These are phyloP conservation scores for Jatropha podagrica DNA, from an alignment of 441 rosid species.

Conservation along the genomic window DNA sequence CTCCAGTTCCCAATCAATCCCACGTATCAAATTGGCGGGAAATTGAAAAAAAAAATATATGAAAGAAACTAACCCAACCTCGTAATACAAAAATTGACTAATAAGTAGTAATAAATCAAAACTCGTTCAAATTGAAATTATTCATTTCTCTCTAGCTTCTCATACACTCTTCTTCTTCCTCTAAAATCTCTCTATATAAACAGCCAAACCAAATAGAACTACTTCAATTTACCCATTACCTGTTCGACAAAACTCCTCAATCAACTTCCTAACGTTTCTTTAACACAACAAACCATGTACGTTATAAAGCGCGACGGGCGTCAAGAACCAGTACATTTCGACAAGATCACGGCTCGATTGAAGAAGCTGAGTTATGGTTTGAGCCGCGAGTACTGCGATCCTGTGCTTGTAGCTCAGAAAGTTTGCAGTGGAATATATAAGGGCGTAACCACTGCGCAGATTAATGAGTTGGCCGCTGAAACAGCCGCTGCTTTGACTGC, in stretches of 20 bases:
- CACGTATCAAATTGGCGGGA: slow-evolving; percentile 3
- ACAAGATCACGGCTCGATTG: slow-evolving; percentile 72
- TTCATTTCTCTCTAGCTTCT: slow-evolving; percentile 6
- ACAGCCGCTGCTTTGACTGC: slow-evolving; percentile 84
- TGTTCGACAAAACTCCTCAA: slow-evolving; percentile 42
- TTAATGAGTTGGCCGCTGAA: slow-evolving; percentile 82
- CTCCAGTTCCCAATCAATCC: not conserved
- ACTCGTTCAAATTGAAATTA: slow-evolving; percentile 6
- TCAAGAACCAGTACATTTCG: slow-evolving; percentile 73
- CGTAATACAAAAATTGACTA: too few relatives aligned
- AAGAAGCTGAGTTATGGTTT: slow-evolving; percentile 84
- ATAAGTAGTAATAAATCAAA: not conserved
- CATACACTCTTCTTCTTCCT: slow-evolving; percentile 4
- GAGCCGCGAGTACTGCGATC: slow-evolving; percentile 73
- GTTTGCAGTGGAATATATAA: slow-evolving; percentile 80
- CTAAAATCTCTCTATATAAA: not conserved
- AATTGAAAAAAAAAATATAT: not conserved
- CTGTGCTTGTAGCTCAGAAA: slow-evolving; percentile 81
- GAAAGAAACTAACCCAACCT: not conserved
- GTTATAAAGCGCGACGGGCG: slow-evolving; percentile 79
- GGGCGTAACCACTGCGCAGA: slow-evolving; percentile 78
- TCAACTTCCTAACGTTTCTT: not conserved
- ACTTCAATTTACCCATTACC: slow-evolving; percentile 6
- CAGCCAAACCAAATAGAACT: not conserved
- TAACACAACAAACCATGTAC: slow-evolving; percentile 39